A percentile compares a stretch with the other conserved stretches of the same genome.
phyloP scores from a whole-genome alignment of 192 early-diverging fungal species.

The Irineochytrium annulatum region DNA sequence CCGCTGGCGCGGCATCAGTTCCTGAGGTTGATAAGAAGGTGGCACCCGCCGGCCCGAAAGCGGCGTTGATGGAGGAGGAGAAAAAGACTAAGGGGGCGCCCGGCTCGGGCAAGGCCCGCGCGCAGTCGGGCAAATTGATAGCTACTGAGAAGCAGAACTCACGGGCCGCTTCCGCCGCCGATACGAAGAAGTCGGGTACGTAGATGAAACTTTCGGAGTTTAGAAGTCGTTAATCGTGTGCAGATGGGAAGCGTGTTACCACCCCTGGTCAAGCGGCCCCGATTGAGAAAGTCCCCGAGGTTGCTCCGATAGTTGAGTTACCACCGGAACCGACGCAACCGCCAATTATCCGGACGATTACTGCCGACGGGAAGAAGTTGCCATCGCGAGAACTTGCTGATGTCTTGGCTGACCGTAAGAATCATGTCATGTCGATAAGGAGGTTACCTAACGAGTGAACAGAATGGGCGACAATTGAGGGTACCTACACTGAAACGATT shows the following conservation, averaged over 20 bases:
- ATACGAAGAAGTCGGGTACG: neutral
- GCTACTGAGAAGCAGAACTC: neutral
- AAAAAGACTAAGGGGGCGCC: neutral
- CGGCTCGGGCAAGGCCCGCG: neutral
- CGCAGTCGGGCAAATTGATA: neutral
- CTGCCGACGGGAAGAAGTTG: slow-evolving; percentile 39
- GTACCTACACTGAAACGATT: slow-evolving; percentile 48
- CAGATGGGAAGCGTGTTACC: too few relatives aligned
- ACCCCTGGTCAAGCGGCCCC: too few relatives aligned
- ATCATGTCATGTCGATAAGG: neutral
- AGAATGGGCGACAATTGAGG: slow-evolving; percentile 59
- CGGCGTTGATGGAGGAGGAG: neutral
- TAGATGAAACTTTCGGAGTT: too few relatives aligned
- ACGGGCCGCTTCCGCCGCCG: neutral
- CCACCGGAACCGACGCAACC: slow-evolving; percentile 11
- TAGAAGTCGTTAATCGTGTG: too few relatives aligned
- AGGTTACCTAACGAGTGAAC: neutral
- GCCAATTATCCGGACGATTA: slow-evolving; percentile 2
- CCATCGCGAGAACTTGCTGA: slow-evolving; percentile 52
- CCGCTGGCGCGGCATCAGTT: neutral
- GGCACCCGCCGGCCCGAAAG: neutral
- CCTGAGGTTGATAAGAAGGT: neutral
- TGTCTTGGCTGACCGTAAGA: slow-evolving; percentile 47
- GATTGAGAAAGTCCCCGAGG: neutral
- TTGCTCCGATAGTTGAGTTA: neutral